A percentile compares a stretch with the other conserved stretches of the same genome.
Conservation (phyloP, 345 rosid genomes). For the Firmiana major region DNA sequence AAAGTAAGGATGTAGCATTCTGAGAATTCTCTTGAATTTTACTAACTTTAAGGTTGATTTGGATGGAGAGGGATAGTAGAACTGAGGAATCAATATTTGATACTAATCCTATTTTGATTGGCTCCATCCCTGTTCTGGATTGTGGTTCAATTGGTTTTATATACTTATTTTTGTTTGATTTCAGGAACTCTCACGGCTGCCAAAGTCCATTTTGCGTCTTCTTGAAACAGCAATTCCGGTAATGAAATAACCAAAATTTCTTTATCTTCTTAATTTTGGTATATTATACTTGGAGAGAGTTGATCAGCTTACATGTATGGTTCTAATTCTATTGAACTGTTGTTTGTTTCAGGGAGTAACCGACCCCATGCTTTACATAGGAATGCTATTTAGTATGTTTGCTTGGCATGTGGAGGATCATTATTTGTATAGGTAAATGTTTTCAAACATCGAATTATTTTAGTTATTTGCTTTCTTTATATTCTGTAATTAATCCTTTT, state of each 20-base stretch:
- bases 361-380: constrained; percentile 99
- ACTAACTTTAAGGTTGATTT: constrained; percentile 4
- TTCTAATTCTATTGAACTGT: constrained; percentile 11
- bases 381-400: constrained; percentile 98
- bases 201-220: constrained; percentile 86
- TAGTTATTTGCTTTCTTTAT: background rate
- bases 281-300: background rate
- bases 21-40: background rate
- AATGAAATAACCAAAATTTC: constrained; percentile 9
- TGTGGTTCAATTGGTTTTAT: background rate
- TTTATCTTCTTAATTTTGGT: background rate
- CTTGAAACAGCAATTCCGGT: constrained; percentile 88
- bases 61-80: background rate
- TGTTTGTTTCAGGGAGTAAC: constrained; percentile 86
- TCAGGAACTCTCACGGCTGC: constrained; percentile 82
- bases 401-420: constrained; percentile 99
- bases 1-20: background rate
- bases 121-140: background rate
- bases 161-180: constrained; percentile 18
- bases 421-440: constrained; percentile 85
- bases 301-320: constrained; percentile 7
- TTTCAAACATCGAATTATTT: background rate
- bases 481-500: background rate
- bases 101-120: constrained; percentile 4
- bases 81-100: background rate